Percentiles rank a stretch among this genome's conserved stretches.
Conservation (phyloP, 352 stramenopile genomes). For the Phytophthora fragariae region DNA sequence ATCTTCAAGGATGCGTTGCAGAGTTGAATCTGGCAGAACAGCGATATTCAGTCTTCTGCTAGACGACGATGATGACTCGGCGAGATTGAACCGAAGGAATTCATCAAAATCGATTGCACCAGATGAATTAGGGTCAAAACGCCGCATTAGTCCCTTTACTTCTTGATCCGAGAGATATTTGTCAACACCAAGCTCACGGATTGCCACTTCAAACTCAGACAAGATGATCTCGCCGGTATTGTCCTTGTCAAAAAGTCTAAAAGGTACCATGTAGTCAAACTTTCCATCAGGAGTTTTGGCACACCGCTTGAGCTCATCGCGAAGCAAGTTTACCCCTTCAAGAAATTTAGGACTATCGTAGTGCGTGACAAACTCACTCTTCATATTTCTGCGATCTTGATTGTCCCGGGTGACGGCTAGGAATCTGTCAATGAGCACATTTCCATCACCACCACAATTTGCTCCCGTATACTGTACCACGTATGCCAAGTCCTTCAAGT, state of each 20-base stretch:
- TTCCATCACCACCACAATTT: conserved; percentile 74
- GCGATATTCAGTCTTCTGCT: conserved; percentile 38
- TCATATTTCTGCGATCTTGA: conserved; percentile 82
- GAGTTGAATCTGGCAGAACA: conserved; percentile 34
- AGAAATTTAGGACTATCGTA: conserved; percentile 82
- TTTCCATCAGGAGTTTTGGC: conserved; percentile 84
- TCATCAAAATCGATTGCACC: conserved; percentile 80
- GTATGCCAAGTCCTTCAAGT: conserved; percentile 81
- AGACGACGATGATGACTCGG: conserved; percentile 67
- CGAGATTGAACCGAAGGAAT: conserved; percentile 81
- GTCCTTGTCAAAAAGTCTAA: conserved; percentile 79
- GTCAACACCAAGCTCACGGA: conserved; percentile 77
- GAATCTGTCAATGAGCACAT: conserved; percentile 80
- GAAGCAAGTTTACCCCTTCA: conserved; percentile 75
- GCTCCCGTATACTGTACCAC: conserved; percentile 76
- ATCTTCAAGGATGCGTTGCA: conserved; percentile 55
- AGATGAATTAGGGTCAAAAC: conserved; percentile 74
- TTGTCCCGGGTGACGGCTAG: conserved; percentile 71
- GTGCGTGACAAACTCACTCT: conserved; percentile 83
- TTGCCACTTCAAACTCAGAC: conserved; percentile 74
- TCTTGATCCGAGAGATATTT: conserved; percentile 79
- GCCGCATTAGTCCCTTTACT: conserved; percentile 80
- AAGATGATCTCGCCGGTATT: conserved; percentile 70
- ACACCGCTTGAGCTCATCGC: conserved; percentile 76
- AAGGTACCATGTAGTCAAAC: conserved; percentile 76